Base-by-base conservation (phyloP, 225 moss, liverwort and hornwort species). In the Bryum argenteum region DNA sequence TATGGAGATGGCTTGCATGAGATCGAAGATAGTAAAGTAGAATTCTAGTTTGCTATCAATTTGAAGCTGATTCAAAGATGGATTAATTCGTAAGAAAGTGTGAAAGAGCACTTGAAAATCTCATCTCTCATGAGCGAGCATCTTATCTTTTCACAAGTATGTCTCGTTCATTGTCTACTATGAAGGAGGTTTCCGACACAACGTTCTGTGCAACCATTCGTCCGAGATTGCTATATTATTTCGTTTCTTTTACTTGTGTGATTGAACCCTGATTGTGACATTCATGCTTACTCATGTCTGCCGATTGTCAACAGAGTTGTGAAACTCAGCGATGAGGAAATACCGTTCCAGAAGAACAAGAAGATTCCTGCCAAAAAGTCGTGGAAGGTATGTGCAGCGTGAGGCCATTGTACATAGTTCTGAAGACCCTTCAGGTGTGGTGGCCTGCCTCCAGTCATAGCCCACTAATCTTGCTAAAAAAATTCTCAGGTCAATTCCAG, bases 331-430 rank as follows among this genome's bases (percentile, higher is more conserved):
- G 93, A 96, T 65, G 90, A 90, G 37, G 96, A 96, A 75, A 93
- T 96, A 75, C 91, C 96, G 4, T 96, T 96, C 47, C 91, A 96
- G 72, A 90, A 83, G 71, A 84, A 81, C 61, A 87, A 86, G 52
- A 93, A 91, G 77, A 63, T 96, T 40, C 96, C 93, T 56, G 61
- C 67, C 10, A 91, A 79, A 74, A 96, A 90, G 58, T 84, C 88
- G 23, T 96, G 93, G 96, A 93, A 93, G 91, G 95, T 95, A 70
- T 66, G 52, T 56, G 41, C 40, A 63, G 58, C 28, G 7, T 82
- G 59, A 48, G 21, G 33, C 65, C 37, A 51, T 47, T 69, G 58
- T 74, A 53, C 16, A 11, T 67, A 26, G 17, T 7, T 52, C 0
- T 65, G 15, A 51, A 15, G 71, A 44, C 63, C 44, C 71, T 23